phyloP scores from a whole-genome alignment of 768 basidiomycete species.

The Phlegmacium glaucopus region DNA sequence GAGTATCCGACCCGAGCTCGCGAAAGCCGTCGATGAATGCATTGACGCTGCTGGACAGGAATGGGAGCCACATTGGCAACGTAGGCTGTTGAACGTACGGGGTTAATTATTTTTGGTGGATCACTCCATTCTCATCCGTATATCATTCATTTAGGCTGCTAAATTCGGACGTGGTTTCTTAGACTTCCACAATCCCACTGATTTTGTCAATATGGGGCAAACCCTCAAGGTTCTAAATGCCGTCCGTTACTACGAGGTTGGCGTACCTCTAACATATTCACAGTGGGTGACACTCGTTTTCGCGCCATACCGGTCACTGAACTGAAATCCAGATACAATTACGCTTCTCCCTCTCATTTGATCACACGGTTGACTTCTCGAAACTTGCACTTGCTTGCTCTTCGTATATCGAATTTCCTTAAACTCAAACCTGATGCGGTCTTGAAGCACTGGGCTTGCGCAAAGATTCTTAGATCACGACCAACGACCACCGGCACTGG shows the following conservation, averaged over 20 bases:
- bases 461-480: slow-evolving; percentile 79
- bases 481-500: slow-evolving; percentile 51
- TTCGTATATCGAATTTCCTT: slow-evolving; percentile 85
- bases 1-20: slow-evolving; percentile 82
- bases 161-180: slow-evolving; percentile 94
- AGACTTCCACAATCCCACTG: slow-evolving; percentile 88
- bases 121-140: neutral
- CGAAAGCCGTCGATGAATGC: slow-evolving; percentile 84
- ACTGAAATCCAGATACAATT: slow-evolving; percentile 60
- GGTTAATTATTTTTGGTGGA: slow-evolving; percentile 3
- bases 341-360: slow-evolving; percentile 77
- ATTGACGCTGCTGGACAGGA: slow-evolving; percentile 93
- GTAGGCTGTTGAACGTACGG: slow-evolving; percentile 74
- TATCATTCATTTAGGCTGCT: slow-evolving; percentile 61
- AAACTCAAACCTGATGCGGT: slow-evolving; percentile 82
- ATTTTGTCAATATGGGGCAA: slow-evolving; percentile 91
- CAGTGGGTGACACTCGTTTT: slow-evolving; percentile 54
- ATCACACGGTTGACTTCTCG: slow-evolving; percentile 82
- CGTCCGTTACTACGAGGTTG: slow-evolving; percentile 86
- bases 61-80: slow-evolving; percentile 90
- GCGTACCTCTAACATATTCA: slow-evolving; percentile 87
- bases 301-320: neutral
- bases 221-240: slow-evolving; percentile 93
- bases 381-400: slow-evolving; percentile 87
- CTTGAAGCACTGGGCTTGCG: slow-evolving; percentile 93